Base-by-base conservation (phyloP, 176 grass and related monocot genomes). In the Oryza meridionalis region DNA sequence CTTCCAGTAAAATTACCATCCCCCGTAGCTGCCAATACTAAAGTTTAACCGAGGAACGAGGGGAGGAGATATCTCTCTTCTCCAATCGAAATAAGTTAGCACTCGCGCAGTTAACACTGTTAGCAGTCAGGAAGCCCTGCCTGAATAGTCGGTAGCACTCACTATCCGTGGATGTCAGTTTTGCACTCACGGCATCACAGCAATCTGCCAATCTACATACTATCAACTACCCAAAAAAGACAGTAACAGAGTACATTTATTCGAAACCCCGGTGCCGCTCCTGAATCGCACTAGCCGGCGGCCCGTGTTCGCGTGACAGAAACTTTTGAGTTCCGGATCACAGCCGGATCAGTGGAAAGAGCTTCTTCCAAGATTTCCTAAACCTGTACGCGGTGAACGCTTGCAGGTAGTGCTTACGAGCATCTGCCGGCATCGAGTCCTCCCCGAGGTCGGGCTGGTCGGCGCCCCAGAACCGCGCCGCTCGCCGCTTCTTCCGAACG, bases 281-380 rank as follows among this genome's bases (percentile, higher is more conserved):
- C 42, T 78, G 73, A 55, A 63, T 21, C 26, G 65, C 32, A n/a
- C 15, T 5, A 10, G 4, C 16, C n/a, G 40, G 65, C n/a, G 40
- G 65, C 72, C 68, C 7, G 75, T 40, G 46, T 61, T 5, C 55
- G 22, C 29, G 6, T 33, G 42, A n/a, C 25, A 6, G 37, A 21
- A 72, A 37, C 27, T 29, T 38, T 16, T 61, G 5, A 55, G 50
- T 19, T 55, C 50, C 37, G 7, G 50, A 55, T 73, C 38, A 92
- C 24, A 88, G 79, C 35, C 79, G 72, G 65, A 90, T 79, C 16
- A 93, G 40, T 44, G 96, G 93, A 76, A 92, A 95, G 43, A 95
- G 74, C 83, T 98, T 98, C 85, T 88, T 98, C 96, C 96, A 98
- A 47, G 93, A 88, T 75, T 88, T 95, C 80, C 69, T 91, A 58